Conservation (phyloP, 2,329 filamentous ascomycete genomes). For the Basipetospora chlamydospora region DNA sequence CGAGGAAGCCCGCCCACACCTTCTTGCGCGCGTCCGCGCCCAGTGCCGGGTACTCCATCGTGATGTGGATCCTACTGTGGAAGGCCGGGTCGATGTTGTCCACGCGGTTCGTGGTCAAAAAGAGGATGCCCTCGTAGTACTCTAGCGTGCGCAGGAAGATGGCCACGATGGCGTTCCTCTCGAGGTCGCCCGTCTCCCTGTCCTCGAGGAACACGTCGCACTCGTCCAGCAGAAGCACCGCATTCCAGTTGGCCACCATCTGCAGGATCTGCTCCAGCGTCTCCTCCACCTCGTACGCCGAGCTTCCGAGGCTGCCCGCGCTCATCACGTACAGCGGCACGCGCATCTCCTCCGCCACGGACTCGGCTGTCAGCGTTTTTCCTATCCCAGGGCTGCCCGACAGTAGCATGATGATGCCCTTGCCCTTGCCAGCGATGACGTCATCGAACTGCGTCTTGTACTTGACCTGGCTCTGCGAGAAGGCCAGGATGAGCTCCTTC, state of each 20-base stretch:
- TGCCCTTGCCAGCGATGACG: slow-evolving; percentile 70
- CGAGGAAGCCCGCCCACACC: slow-evolving; percentile 75
- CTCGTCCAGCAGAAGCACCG: slow-evolving; percentile 14
- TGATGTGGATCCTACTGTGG: slow-evolving; percentile 75
- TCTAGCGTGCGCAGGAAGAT: slow-evolving; percentile 26
- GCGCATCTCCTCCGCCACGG: slow-evolving; percentile 68
- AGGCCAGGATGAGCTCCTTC: too few relatives aligned
- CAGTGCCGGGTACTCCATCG: slow-evolving; percentile 65
- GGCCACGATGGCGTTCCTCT: slow-evolving; percentile 13
- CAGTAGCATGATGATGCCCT: slow-evolving; percentile 66
- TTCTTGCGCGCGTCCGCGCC: slow-evolving; percentile 56
- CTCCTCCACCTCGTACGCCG: slow-evolving; percentile 55
- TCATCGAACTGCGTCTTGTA: too few relatives aligned
- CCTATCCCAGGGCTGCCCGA: slow-evolving; percentile 40
- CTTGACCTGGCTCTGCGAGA: too few relatives aligned
- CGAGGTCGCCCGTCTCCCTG: slow-evolving; percentile 10
- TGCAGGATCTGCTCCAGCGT: slow-evolving; percentile 61
- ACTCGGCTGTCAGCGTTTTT: slow-evolving; percentile 30
- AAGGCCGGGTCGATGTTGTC: slow-evolving; percentile 83
- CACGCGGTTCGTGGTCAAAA: slow-evolving; percentile 30
- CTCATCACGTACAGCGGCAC: slow-evolving; percentile 74
- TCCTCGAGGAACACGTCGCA: slow-evolving; percentile 9
- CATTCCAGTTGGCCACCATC: slow-evolving; percentile 12
- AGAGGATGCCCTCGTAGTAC: slow-evolving; percentile 26
- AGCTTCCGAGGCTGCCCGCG: slow-evolving; percentile 71